Conservation (phyloP, 2,329 filamentous ascomycete genomes). For the Phoma sp. region DNA sequence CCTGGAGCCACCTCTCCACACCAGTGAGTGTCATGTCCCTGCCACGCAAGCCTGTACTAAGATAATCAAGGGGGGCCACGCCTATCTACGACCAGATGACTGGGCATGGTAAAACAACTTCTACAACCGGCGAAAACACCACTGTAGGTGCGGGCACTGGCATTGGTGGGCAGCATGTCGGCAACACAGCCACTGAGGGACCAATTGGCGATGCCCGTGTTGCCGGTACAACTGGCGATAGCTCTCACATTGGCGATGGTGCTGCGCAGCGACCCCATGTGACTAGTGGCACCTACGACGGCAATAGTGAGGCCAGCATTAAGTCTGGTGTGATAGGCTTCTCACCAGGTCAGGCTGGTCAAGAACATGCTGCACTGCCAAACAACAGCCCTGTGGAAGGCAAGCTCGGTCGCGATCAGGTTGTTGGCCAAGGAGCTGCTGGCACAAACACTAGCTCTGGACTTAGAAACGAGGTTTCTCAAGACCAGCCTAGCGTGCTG, state of each 20-base stretch:
- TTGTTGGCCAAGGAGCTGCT: slow-evolving; percentile 24
- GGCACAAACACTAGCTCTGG: slow-evolving; percentile 17
- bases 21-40: neutral
- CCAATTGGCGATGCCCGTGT: slow-evolving; percentile 5
- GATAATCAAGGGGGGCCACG: neutral
- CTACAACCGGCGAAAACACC: slow-evolving; percentile 13
- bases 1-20: neutral
- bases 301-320: slow-evolving; percentile 45
- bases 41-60: too few species aligned
- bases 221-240: neutral
- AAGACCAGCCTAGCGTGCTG: slow-evolving; percentile 13
- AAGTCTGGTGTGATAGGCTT: slow-evolving; percentile 50
- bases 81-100: slow-evolving; percentile 43
- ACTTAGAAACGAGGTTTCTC: slow-evolving; percentile 1
- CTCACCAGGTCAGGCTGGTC: slow-evolving; percentile 22
- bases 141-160: slow-evolving; percentile 16
- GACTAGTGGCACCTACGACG: slow-evolving; percentile 21
- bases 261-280: slow-evolving; percentile 26
- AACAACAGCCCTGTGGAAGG: slow-evolving; percentile 20
- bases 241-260: neutral
- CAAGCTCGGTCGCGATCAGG: slow-evolving; percentile 20
- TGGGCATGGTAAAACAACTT: slow-evolving; percentile 9
- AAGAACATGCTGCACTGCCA: slow-evolving; percentile 35
- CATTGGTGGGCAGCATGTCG: neutral
- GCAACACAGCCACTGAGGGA: slow-evolving; percentile 11